A percentile compares a stretch with the other conserved stretches of the same genome.
Evolutionary conservation across 1,284 basidiomycete genomes (phyloP).

Genomic region (Trichosporon sp.): DNA sequence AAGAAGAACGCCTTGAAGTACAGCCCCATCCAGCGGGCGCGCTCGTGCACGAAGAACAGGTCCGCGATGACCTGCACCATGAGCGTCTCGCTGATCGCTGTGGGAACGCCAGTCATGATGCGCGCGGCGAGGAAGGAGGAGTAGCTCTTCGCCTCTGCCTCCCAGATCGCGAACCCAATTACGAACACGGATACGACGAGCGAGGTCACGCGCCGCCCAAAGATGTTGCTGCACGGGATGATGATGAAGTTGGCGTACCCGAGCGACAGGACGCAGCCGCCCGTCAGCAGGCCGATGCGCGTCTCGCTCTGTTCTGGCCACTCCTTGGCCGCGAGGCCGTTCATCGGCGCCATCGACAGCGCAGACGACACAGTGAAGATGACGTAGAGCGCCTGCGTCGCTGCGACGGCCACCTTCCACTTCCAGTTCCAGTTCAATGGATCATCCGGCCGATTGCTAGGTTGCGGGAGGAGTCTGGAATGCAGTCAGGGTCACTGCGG

Average conservation of each 20-base stretch:
- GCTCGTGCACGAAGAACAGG: conserved; percentile 33
- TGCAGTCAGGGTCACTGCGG: not conserved
- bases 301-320: conserved; percentile 16
- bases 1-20: conserved; percentile 30
- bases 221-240: conserved; percentile 32
- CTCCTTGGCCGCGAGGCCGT: conserved; percentile 21
- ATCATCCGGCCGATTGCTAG: conserved; percentile 19
- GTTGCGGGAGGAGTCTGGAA: conserved; percentile 27
- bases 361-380: conserved; percentile 24
- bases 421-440: conserved; percentile 28
- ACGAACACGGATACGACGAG: conserved; percentile 18
- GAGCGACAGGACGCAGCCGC: conserved; percentile 26
- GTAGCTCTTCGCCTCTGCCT: conserved; percentile 24
- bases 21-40: conserved; percentile 27
- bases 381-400: conserved; percentile 23
- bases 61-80: conserved; percentile 31
- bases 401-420: conserved; percentile 25
- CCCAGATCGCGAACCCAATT: conserved; percentile 28
- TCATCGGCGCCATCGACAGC: conserved; percentile 30
- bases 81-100: conserved; percentile 24
- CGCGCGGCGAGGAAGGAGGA: conserved; percentile 19
- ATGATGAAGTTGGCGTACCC: conserved; percentile 32
- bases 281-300: conserved; percentile 27
- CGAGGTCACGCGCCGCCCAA: conserved; percentile 27
- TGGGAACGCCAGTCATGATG: conserved; percentile 28